Conservation (phyloP, 2,329 filamentous ascomycete species). For the Ascochyta fabae region DNA sequence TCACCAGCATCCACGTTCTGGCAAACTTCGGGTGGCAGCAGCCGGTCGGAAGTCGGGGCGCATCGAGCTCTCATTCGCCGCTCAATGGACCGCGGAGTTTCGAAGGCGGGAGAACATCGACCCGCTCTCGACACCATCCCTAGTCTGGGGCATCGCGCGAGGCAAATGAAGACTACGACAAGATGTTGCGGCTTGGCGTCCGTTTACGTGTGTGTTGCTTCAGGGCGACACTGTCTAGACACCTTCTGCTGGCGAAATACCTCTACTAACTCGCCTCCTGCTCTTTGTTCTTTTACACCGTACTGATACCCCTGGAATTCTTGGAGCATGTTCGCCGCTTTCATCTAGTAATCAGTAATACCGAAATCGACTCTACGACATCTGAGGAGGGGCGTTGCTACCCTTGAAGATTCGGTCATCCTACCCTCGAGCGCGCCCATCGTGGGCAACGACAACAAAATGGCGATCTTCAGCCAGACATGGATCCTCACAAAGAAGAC, state of each 20-base stretch:
- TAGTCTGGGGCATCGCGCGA: constrained; percentile 15
- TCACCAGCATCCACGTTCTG: constrained; percentile 5
- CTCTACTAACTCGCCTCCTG: neutral
- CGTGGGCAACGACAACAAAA: constrained; percentile 32
- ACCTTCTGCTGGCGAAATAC: neutral
- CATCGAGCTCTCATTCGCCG: constrained; percentile 6
- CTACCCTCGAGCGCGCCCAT: constrained; percentile 17
- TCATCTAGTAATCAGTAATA: constrained; percentile 9
- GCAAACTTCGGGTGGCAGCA: neutral
- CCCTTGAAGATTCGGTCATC: neutral
- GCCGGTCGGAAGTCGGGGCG: constrained; percentile 12
- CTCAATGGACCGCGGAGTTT: neutral
- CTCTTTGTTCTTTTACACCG: neutral
- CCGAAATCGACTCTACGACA: neutral
- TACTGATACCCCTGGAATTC: constrained; percentile 2
- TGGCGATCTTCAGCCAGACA: constrained; percentile 57
- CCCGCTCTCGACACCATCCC: constrained; percentile 15
- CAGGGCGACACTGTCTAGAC: neutral
- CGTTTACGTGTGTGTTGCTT: neutral
- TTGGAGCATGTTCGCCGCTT: constrained; percentile 6
- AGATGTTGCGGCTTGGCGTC: constrained; percentile 15
- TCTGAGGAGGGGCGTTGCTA: neutral
- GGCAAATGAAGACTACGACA: constrained; percentile 19
- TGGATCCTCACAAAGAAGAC: constrained; percentile 66
- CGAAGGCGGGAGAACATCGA: constrained; percentile 20